Evolutionary conservation across 2,329 filamentous ascomycete species (phyloP).

Genomic region (Penicillium sumatraense): DNA sequence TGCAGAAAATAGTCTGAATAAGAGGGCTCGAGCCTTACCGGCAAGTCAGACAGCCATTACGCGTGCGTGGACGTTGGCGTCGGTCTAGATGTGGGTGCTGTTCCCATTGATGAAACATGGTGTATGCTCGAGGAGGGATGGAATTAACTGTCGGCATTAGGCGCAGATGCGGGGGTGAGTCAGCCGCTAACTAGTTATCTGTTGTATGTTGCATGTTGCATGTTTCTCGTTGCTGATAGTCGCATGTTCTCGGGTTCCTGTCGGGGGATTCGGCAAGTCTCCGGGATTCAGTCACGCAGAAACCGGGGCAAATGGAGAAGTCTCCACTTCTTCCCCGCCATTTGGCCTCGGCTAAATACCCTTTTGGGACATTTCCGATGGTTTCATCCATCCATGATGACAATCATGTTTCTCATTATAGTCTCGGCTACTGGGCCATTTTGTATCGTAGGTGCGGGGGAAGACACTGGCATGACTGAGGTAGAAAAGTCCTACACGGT

Average conservation of each 20-base stretch:
- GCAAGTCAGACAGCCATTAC: slow-evolving; percentile 16
- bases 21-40: slow-evolving; percentile 5
- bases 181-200: too few species aligned
- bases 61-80: slow-evolving; percentile 14
- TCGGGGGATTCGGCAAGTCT: slow-evolving; percentile 14
- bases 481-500: too few species aligned
- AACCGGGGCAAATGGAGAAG: slow-evolving; percentile 1
- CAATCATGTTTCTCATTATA: too few species aligned
- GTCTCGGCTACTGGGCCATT: background rate
- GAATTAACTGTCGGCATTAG: background rate
- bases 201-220: too few species aligned
- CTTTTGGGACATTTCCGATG: background rate
- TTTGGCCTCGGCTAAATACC: slow-evolving; percentile 7
- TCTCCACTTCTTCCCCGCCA: slow-evolving; percentile 8
- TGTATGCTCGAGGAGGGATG: background rate
- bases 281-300: background rate
- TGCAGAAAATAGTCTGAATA: background rate
- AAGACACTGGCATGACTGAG: background rate
- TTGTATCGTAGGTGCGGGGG: background rate
- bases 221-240: background rate
- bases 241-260: background rate
- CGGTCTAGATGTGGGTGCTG: slow-evolving; percentile 11
- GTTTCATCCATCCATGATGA: background rate
- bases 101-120: slow-evolving; percentile 16
- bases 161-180: background rate